These are phyloP conservation scores for Tricholoma bakamatsutake DNA, from an alignment of 768 basidiomycete species.

Conservation along the genomic window DNA sequence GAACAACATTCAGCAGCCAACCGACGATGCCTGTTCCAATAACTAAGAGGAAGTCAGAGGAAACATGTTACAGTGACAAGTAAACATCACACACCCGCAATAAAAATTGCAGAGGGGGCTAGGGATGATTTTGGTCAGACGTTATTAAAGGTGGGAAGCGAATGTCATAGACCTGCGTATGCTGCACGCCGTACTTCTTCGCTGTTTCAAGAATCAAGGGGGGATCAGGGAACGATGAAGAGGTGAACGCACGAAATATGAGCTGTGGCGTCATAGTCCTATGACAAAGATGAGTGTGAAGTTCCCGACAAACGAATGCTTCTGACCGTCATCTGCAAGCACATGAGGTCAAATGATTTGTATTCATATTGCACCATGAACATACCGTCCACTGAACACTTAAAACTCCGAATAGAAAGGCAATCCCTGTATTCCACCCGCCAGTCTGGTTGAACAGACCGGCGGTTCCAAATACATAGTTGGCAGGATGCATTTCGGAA, in stretches of 20 bases:
- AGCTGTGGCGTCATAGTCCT: constrained; percentile 79
- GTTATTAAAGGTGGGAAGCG: neutral
- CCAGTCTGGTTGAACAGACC: constrained; percentile 79
- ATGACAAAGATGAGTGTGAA: constrained; percentile 4
- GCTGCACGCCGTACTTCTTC: constrained; percentile 80
- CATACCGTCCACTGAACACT: constrained; percentile 85
- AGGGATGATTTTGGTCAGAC: constrained; percentile 1
- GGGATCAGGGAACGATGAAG: constrained; percentile 2
- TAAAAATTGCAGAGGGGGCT: constrained; percentile 25
- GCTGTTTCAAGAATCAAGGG: constrained; percentile 26
- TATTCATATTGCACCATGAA: constrained; percentile 4
- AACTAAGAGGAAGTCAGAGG: constrained; percentile 30
- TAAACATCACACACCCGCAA: constrained; percentile 13
- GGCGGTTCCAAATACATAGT: constrained; percentile 71
- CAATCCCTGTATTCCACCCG: constrained; percentile 72
- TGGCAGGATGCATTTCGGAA: constrained; percentile 73
- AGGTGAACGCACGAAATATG: constrained; percentile 65
- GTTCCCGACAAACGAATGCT: constrained; percentile 1
- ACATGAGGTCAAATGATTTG: constrained; percentile 7
- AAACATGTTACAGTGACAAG: neutral
- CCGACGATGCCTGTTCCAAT: constrained; percentile 74
- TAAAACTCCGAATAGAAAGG: constrained; percentile 79
- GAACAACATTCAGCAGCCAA: constrained; percentile 83
- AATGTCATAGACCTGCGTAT: constrained; percentile 48
- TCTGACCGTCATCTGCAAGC: constrained; percentile 51